Percentiles rank a stretch among this genome's conserved stretches.
Evolutionary conservation across 345 rosid genomes (phyloP).

Genomic region (Gossypium turneri): DNA sequence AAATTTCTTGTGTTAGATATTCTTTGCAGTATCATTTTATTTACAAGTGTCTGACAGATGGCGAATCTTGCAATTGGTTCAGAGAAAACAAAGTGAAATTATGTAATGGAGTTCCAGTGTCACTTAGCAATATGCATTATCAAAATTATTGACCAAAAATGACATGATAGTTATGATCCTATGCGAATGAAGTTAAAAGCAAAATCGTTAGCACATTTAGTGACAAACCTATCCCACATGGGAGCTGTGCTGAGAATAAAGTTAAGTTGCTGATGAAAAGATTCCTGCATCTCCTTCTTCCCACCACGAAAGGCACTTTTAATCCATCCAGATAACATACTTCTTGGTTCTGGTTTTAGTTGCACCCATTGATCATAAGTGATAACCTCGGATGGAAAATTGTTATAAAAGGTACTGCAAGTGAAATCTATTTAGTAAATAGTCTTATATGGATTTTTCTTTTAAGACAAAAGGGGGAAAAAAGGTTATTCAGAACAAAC

Average conservation of each 20-base stretch:
- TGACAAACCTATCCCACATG: slow-evolving; percentile 85
- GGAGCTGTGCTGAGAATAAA: slow-evolving; percentile 80
- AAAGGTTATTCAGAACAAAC: neutral
- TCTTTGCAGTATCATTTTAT: neutral
- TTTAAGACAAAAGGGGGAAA: neutral
- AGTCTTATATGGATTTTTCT: neutral
- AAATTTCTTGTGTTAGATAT: neutral
- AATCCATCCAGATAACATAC: slow-evolving; percentile 65
- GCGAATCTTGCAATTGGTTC: slow-evolving; percentile 2
- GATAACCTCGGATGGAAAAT: slow-evolving; percentile 68
- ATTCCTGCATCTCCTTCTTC: slow-evolving; percentile 84
- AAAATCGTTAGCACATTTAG: slow-evolving; percentile 14
- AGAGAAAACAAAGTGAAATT: neutral
- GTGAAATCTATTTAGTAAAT: neutral
- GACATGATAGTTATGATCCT: neutral
- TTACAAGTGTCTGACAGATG: neutral
- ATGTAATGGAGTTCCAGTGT: neutral
- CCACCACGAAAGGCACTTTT: slow-evolving; percentile 68
- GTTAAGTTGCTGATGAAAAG: slow-evolving; percentile 61
- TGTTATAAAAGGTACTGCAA: slow-evolving; percentile 48
- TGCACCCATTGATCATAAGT: slow-evolving; percentile 69
- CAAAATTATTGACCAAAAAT: neutral
- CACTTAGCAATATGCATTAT: neutral
- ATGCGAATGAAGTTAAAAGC: neutral
- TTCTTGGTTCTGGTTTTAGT: slow-evolving; percentile 59